These are phyloP conservation scores for Capniomyces stellatus DNA, from an alignment of 371 early-diverging fungal genomes.

Conservation along the genomic window DNA sequence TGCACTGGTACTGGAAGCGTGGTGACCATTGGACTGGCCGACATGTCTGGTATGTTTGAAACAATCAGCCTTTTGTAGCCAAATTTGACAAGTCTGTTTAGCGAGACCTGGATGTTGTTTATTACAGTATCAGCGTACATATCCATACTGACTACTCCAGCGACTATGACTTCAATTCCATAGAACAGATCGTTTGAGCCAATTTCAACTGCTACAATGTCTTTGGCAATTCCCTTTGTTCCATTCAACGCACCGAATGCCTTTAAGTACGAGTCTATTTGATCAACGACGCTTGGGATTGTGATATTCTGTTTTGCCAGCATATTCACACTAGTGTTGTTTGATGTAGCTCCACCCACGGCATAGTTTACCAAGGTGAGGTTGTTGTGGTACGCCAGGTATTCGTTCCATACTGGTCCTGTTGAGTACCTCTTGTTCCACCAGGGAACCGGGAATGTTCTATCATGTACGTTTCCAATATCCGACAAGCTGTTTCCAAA, in stretches of 20 bases:
- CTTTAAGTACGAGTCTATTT: constrained; percentile 2
- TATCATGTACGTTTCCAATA: constrained; percentile 10
- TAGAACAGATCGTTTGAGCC: constrained; percentile 9
- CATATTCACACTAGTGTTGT: constrained; percentile 2
- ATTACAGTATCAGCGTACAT: neutral
- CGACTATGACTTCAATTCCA: neutral
- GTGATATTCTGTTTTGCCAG: neutral
- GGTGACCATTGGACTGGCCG: too few relatives aligned
- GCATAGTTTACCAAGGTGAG: constrained; percentile 25
- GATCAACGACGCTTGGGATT: constrained; percentile 6
- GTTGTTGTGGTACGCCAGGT: constrained; percentile 22
- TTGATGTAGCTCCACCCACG: constrained; percentile 11
- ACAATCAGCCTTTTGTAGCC: constrained; percentile 7
- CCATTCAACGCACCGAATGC: neutral
- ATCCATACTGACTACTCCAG: neutral
- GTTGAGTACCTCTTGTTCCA: constrained; percentile 31
- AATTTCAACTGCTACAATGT: constrained; percentile 8
- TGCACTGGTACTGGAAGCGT: too few relatives aligned
- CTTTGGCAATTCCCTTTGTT: neutral
- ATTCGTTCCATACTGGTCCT: constrained; percentile 35
- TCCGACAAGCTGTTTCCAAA: constrained; percentile 23
- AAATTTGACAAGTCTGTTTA: constrained; percentile 1
- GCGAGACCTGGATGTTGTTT: neutral
- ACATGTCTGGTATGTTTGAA: constrained; percentile 6
- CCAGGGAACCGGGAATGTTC: constrained; percentile 13